Evolutionary conservation across 1,139 yeast species (phyloP).

Genomic region (Nakaseomyces sp.): DNA sequence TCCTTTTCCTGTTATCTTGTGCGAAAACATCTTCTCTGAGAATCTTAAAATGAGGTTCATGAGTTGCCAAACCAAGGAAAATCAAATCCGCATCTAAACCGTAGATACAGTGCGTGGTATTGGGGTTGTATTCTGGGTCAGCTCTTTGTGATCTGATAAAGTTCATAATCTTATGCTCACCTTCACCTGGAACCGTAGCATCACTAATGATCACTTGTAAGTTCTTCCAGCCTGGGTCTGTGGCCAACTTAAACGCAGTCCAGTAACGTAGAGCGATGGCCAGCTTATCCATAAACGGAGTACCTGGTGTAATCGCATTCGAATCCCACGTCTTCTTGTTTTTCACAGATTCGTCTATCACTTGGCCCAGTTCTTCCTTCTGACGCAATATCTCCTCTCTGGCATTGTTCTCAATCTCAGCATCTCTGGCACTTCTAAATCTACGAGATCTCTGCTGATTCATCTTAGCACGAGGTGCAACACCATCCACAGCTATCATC

Average conservation of each 20-base stretch:
- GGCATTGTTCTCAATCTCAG: slow-evolving; percentile 60
- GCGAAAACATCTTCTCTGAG: slow-evolving; percentile 96
- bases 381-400: slow-evolving; percentile 48
- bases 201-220: slow-evolving; percentile 83
- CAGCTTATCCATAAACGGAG: slow-evolving; percentile 89
- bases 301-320: slow-evolving; percentile 98
- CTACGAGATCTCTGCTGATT: slow-evolving; percentile 96
- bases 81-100: slow-evolving; percentile 98
- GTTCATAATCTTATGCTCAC: slow-evolving; percentile 96
- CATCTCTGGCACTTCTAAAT: slow-evolving; percentile 90
- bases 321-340: slow-evolving; percentile 60
- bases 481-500: slow-evolving; percentile 96
- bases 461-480: slow-evolving; percentile 98
- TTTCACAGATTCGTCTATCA: slow-evolving; percentile 55
- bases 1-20: slow-evolving; percentile 41
- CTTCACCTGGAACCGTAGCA: slow-evolving; percentile 98
- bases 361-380: slow-evolving; percentile 45
- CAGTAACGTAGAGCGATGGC: slow-evolving; percentile 80
- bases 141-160: slow-evolving; percentile 80
- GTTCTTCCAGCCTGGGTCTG: slow-evolving; percentile 86
- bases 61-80: slow-evolving; percentile 89
- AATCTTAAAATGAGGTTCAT: slow-evolving; percentile 92
- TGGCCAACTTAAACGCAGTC: slow-evolving; percentile 77
- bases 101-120: slow-evolving; percentile 86
- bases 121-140: slow-evolving; percentile 78